Percentiles rank a stretch among this genome's conserved stretches.
Evolutionary conservation across 1,284 basidiomycete genomes (phyloP).

Genomic region (Flammula alnicola): DNA sequence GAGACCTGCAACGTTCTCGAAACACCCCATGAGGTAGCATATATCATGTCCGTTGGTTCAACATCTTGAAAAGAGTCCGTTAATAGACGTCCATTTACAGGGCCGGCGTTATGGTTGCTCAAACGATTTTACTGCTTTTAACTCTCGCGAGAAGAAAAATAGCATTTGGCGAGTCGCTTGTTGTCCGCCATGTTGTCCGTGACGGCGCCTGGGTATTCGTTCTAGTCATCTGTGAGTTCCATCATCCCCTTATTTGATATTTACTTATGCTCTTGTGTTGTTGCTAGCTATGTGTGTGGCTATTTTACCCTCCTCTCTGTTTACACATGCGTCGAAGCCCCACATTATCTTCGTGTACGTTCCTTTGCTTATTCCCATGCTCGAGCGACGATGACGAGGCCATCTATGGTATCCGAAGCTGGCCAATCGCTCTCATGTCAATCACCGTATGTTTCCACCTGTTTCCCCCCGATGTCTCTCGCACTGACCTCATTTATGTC

Average conservation of each 20-base stretch:
- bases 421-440: conserved; percentile 24
- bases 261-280: not conserved
- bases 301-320: conserved; percentile 21
- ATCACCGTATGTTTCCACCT: conserved; percentile 16
- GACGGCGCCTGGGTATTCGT: conserved; percentile 26
- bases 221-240: conserved; percentile 21
- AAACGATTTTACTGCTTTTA: conserved; percentile 20
- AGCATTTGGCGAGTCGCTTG: conserved; percentile 20
- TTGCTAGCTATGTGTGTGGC: conserved; percentile 20
- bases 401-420: conserved; percentile 9
- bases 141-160: conserved; percentile 23
- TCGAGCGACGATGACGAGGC: not conserved
- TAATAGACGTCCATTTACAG: not conserved
- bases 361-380: not conserved
- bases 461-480: not conserved
- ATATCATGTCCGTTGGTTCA: conserved; percentile 16
- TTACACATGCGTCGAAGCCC: conserved; percentile 23
- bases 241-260: not conserved
- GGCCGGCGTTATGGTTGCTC: conserved; percentile 18
- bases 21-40: conserved; percentile 20
- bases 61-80: not conserved
- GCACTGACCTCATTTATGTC: too few species aligned
- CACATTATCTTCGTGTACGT: conserved; percentile 25
- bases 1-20: conserved; percentile 18
- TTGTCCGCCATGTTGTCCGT: conserved; percentile 22